Evolutionary conservation across 108 stramenopile species (phyloP).

Genomic region (Chaetoceros muelleri): DNA sequence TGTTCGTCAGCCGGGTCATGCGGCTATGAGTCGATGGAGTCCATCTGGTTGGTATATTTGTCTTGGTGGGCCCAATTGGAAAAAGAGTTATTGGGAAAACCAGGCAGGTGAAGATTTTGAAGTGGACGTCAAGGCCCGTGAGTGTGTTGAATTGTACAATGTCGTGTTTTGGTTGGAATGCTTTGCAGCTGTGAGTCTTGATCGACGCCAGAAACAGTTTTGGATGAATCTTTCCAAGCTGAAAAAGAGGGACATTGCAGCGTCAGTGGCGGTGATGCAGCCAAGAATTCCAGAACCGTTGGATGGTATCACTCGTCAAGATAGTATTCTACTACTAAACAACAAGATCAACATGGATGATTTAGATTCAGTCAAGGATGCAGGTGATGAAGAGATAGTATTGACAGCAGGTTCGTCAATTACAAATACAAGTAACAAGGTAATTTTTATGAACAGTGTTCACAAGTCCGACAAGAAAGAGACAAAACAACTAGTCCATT

Average conservation of each 20-base stretch:
- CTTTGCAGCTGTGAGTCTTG: background rate
- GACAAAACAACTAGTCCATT: background rate
- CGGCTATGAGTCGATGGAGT: conserved; percentile 34
- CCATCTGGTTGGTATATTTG: conserved; percentile 28
- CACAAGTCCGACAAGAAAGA: no score
- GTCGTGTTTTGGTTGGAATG: background rate
- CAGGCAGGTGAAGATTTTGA: background rate
- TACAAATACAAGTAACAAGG: background rate
- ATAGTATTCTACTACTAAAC: background rate
- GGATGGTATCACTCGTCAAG: background rate
- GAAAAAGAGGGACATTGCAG: background rate
- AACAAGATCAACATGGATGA: background rate
- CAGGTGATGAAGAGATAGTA: background rate
- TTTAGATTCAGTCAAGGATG: background rate
- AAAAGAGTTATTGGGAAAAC: background rate
- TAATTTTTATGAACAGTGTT: background rate
- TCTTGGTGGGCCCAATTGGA: conserved; percentile 10
- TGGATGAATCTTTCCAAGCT: background rate
- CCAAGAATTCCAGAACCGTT: no score
- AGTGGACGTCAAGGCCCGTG: background rate
- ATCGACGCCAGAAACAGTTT: background rate
- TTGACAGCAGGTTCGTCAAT: background rate
- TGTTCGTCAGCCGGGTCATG: conserved; percentile 19
- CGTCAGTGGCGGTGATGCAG: no score
- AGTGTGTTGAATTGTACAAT: background rate